Conservation (phyloP, 140 eudicot species). For the Senecio squalidus region DNA sequence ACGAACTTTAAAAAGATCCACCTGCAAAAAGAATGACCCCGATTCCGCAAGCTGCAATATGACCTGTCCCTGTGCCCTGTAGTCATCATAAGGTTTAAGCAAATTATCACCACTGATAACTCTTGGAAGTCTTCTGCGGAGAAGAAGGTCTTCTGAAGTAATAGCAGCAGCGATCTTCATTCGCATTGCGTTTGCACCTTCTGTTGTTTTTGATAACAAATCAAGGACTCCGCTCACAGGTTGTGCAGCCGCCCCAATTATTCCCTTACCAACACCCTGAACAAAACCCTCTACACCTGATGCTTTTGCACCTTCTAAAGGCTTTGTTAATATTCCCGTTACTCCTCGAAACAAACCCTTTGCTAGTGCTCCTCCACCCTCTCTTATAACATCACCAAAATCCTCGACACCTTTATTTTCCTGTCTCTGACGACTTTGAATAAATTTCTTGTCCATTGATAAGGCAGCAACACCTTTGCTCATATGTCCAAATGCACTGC, state of each 20-base stretch:
- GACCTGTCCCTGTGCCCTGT: conserved; percentile 93
- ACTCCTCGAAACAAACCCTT: conserved; percentile 91
- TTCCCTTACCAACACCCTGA: conserved; percentile 95
- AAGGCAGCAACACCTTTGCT: conserved; percentile 99
- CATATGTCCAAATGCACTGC: conserved; percentile 99
- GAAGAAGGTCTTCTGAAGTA: conserved; percentile 96
- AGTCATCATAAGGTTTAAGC: conserved; percentile 80
- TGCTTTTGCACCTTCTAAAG: conserved; percentile 98
- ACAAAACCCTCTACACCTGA: conserved; percentile 99
- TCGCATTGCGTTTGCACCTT: conserved; percentile 99
- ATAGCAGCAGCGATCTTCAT: conserved; percentile 93
- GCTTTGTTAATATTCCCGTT: conserved; percentile 87
- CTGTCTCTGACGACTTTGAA: conserved; percentile 97
- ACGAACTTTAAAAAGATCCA: conserved; percentile 92
- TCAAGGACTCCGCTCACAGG: conserved; percentile 97
- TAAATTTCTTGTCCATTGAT: conserved; percentile 97
- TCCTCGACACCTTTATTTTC: conserved; percentile 94
- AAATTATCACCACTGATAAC: conserved; percentile 95
- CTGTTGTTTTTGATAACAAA: conserved; percentile 92
- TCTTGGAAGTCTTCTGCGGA: conserved; percentile 87
- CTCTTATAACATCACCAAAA: conserved; percentile 90
- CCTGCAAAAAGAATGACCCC: conserved; percentile 83
- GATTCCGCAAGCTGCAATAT: conserved; percentile 96
- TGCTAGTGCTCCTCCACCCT: conserved; percentile 97
- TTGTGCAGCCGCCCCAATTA: conserved; percentile 99